A percentile compares a stretch with the other conserved stretches of the same genome.
phyloP scores from a whole-genome alignment of 352 stramenopile species.

The Blastocystis sp. region DNA sequence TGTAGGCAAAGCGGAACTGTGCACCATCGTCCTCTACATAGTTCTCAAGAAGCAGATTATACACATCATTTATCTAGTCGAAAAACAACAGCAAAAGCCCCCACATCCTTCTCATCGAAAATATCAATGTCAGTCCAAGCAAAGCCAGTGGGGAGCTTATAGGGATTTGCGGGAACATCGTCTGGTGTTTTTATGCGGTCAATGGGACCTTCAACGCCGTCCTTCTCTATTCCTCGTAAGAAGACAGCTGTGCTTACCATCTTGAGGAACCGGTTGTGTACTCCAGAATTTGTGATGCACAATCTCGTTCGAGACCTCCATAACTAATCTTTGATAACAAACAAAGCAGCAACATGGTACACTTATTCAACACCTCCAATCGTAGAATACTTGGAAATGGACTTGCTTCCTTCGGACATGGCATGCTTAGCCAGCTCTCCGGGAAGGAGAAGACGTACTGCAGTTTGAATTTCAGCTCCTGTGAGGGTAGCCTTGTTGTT shows the following conservation, averaged over 20 bases:
- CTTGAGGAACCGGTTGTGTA: slow-evolving; percentile 75
- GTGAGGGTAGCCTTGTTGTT: slow-evolving; percentile 97
- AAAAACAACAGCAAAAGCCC: background rate
- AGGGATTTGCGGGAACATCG: slow-evolving; percentile 83
- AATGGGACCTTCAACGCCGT: slow-evolving; percentile 78
- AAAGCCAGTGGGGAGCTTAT: slow-evolving; percentile 89
- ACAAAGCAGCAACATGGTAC: slow-evolving; percentile 38
- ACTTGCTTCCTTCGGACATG: slow-evolving; percentile 86
- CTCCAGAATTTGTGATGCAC: slow-evolving; percentile 78
- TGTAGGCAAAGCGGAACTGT: slow-evolving; percentile 89
- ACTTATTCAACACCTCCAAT: slow-evolving; percentile 45
- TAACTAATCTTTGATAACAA: slow-evolving; percentile 11
- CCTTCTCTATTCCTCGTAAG: slow-evolving; percentile 57
- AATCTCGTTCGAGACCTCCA: background rate
- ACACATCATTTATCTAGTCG: slow-evolving; percentile 77
- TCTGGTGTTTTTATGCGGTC: slow-evolving; percentile 79
- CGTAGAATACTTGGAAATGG: slow-evolving; percentile 63
- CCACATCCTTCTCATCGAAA: slow-evolving; percentile 61
- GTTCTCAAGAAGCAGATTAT: slow-evolving; percentile 89
- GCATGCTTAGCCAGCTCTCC: slow-evolving; percentile 89
- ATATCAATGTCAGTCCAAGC: slow-evolving; percentile 72
- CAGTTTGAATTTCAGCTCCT: slow-evolving; percentile 88
- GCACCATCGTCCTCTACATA: slow-evolving; percentile 97
- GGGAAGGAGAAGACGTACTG: slow-evolving; percentile 86
- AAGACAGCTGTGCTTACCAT: background rate